Evolutionary conservation across 306 rosid species (phyloP).

Genomic region (Quercus berberidifolia): DNA sequence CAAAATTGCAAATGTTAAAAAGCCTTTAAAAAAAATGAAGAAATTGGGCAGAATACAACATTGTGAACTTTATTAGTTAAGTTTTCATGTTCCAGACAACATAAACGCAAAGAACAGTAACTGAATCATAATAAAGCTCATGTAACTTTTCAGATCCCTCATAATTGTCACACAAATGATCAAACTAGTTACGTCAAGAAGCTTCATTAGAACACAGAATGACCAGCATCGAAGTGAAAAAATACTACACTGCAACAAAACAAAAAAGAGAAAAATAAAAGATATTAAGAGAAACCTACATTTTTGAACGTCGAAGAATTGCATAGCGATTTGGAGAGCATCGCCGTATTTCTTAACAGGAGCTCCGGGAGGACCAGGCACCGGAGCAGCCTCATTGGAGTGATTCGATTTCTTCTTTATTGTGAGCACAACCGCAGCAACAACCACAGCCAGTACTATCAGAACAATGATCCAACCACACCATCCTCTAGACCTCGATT

Average conservation of each 20-base stretch:
- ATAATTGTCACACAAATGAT: background rate
- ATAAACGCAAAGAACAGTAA: background rate
- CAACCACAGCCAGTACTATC: constrained; percentile 54
- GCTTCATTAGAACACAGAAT: background rate
- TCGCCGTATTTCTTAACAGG: constrained; percentile 52
- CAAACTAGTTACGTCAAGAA: background rate
- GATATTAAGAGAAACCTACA: constrained; percentile 25
- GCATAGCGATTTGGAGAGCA: constrained; percentile 74
- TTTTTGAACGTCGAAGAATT: constrained; percentile 86
- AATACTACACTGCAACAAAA: background rate
- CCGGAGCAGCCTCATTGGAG: constrained; percentile 48
- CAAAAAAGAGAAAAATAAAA: background rate
- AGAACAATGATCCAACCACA: constrained; percentile 67
- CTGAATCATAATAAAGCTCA: background rate
- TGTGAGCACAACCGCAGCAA: constrained; percentile 45
- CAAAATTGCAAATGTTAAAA: background rate
- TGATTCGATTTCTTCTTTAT: constrained; percentile 46
- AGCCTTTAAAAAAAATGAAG: background rate
- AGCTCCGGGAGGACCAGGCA: constrained; percentile 84
- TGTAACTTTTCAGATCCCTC: constrained; percentile 2
- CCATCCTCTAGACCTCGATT: constrained; percentile 57
- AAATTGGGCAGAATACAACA: background rate
- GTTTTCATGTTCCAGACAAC: background rate
- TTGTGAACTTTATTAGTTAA: background rate
- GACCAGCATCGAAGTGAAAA: background rate